Evolutionary conservation across 2,329 filamentous ascomycete genomes (phyloP), one percentile per base, ranked within the genome.

Genomic region (Stagonosporopsis tanaceti): DNA sequence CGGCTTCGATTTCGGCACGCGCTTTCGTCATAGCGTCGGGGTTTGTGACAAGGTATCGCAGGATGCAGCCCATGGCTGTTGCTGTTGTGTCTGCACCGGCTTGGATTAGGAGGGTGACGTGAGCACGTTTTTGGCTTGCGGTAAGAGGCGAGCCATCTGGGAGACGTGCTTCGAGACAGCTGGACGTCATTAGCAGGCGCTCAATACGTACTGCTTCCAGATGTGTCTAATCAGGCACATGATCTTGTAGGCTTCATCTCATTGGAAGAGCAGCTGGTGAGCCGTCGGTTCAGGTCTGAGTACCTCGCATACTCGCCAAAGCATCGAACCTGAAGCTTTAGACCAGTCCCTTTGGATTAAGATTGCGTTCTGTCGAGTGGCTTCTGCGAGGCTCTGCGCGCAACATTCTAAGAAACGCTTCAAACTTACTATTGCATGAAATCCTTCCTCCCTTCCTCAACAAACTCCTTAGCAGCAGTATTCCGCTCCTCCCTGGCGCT

Each of bases 91-190:
- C 74, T 38, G 72, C 74, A n/a, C 74, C 73, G 17, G 68, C 74
- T 64, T 74, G 72, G 39, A 79, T 75, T 30, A 78, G 71, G 0
- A 79, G 66, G 0, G 75, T 72, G 27, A 76, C 69, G 42, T 79
- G 76, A 6, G 72, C 74, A 24, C 67, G 71, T 54, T 73, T 77
- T 57, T 78, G 70, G 4, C 50, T 34, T 8, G 65, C 57, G 2
- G 46, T 72, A 22, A 78, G 63, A 4, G 74, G 66, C 8, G 64
- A 61, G 20, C 68, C 73, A 40, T 71, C 64, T 2, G 70, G 51
- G 34, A 59, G 69, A 34, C 68, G 70, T 9, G 74, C 76, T 6
- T 76, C 69, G 24, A 77, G 65, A 50, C 68, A 71, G 47, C 73
- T 75, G 25, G 14, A 3, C 4, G 8, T 25, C 24, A 15, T 65